A percentile compares a stretch with the other conserved stretches of the same genome.
phyloP scores from a whole-genome alignment of 2,329 filamentous ascomycete species.

The Westerdykella ornata region DNA sequence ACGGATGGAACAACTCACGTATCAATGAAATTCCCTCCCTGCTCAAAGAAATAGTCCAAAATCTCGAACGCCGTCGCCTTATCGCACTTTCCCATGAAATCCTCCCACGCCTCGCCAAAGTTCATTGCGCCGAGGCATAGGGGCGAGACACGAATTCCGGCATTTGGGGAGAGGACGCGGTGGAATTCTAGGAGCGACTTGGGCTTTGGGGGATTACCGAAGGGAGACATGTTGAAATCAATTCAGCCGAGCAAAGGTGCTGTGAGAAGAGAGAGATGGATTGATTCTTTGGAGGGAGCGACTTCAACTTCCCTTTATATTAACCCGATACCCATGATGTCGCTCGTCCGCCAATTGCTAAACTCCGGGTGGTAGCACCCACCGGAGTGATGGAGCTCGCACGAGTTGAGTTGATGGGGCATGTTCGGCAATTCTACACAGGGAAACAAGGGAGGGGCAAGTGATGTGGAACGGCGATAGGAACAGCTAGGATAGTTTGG shows the following conservation, averaged over 20 bases:
- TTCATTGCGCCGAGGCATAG: constrained; percentile 52
- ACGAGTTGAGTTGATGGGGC: too few relatives aligned
- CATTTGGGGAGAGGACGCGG: constrained; percentile 47
- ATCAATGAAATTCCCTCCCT: constrained; percentile 50
- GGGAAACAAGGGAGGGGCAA: too few relatives aligned
- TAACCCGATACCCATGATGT: constrained; percentile 6
- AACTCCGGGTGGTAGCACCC: neutral
- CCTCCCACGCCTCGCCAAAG: constrained; percentile 47
- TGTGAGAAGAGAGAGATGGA: neutral
- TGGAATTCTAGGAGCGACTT: constrained; percentile 46
- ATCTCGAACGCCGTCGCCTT: constrained; percentile 44
- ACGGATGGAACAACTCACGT: constrained; percentile 27
- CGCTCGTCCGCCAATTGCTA: neutral
- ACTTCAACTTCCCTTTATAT: too few relatives aligned
- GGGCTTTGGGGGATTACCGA: constrained; percentile 20
- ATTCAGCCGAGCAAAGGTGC: neutral
- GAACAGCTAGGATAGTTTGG: too few relatives aligned
- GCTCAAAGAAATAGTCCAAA: constrained; percentile 43
- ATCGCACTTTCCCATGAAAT: constrained; percentile 38
- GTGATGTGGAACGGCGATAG: too few relatives aligned
- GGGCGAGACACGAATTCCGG: constrained; percentile 48
- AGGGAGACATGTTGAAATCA: constrained; percentile 14
- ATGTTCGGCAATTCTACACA: too few relatives aligned
- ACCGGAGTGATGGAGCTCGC: too few relatives aligned
- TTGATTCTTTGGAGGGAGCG: too few relatives aligned